Conservation (phyloP, 805 yeast genomes). For the Pichia californica region DNA sequence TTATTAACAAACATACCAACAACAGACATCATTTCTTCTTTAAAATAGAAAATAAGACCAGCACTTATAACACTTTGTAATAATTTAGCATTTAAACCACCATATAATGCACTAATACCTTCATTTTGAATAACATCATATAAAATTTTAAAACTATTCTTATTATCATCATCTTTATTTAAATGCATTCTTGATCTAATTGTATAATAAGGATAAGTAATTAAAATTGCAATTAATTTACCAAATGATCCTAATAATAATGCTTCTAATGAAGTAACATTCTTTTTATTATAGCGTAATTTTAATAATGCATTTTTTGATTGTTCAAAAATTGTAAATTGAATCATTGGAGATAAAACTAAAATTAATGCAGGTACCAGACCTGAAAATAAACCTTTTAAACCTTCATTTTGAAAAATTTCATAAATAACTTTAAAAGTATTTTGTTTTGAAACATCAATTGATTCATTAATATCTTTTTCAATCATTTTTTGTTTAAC, state of each 20-base stretch:
- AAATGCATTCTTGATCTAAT: slow-evolving; percentile 85
- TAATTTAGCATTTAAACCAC: slow-evolving; percentile 74
- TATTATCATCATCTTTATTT: slow-evolving; percentile 27
- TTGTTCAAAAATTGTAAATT: slow-evolving; percentile 88
- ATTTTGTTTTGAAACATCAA: slow-evolving; percentile 26
- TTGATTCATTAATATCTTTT: slow-evolving; percentile 14
- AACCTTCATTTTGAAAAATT: slow-evolving; percentile 66
- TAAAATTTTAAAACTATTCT: slow-evolving; percentile 37
- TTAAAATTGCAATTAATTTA: slow-evolving; percentile 79
- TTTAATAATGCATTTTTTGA: slow-evolving; percentile 59
- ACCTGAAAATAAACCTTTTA: slow-evolving; percentile 71
- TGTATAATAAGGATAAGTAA: slow-evolving; percentile 89
- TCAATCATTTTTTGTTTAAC: slow-evolving; percentile 32
- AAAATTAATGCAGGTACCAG: slow-evolving; percentile 80
- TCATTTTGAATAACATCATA: slow-evolving; percentile 57
- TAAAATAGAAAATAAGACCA: slow-evolving; percentile 84
- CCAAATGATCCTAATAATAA: slow-evolving; percentile 86
- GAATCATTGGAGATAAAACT: slow-evolving; percentile 84
- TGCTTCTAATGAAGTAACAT: slow-evolving; percentile 67
- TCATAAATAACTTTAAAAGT: slow-evolving; percentile 54
- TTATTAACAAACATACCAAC: not conserved
- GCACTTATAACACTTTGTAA: slow-evolving; percentile 82
- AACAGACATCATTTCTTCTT: slow-evolving; percentile 62
- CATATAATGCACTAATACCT: slow-evolving; percentile 72
- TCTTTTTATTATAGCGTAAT: slow-evolving; percentile 17